Conservation (phyloP, 805 yeast genomes). For the Candida cerambycidarum region DNA sequence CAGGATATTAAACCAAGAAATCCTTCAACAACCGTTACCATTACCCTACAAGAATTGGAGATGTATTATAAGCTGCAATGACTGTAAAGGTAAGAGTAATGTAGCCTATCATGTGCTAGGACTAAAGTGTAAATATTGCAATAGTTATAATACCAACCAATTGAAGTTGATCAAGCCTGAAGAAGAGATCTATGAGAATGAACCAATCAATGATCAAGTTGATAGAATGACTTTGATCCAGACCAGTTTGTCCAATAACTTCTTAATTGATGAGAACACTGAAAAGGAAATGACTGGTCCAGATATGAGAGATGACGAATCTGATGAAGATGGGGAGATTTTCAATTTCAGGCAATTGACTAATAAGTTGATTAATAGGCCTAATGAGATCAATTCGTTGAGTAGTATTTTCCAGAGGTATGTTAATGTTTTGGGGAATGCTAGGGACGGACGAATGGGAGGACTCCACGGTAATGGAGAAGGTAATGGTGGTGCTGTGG, state of each 20-base stretch:
- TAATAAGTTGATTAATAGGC: slow-evolving; percentile 16
- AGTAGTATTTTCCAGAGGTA: slow-evolving; percentile 40
- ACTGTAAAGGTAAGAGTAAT: slow-evolving; percentile 80
- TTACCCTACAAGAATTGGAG: slow-evolving; percentile 76
- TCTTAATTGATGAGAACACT: slow-evolving; percentile 34
- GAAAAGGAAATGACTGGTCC: slow-evolving; percentile 20
- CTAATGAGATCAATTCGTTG: slow-evolving; percentile 14
- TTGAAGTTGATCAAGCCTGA: slow-evolving; percentile 67
- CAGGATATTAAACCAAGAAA: slow-evolving; percentile 82
- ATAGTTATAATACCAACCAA: slow-evolving; percentile 84
- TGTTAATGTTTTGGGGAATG: slow-evolving; percentile 24
- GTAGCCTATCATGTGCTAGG: slow-evolving; percentile 83
- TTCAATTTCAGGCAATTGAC: slow-evolving; percentile 30
- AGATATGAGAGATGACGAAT: slow-evolving; percentile 14
- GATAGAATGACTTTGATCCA: slow-evolving; percentile 31
- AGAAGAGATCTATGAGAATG: slow-evolving; percentile 31
- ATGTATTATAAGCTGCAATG: slow-evolving; percentile 76
- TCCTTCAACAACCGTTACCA: slow-evolving; percentile 73
- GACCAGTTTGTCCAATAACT: slow-evolving; percentile 37
- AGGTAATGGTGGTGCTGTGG: too few relatives aligned
- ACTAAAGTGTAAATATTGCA: slow-evolving; percentile 81
- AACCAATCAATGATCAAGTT: slow-evolving; percentile 12
- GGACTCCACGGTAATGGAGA: too few relatives aligned
- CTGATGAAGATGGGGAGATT: slow-evolving; percentile 22
- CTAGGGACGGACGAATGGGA: too few relatives aligned